A percentile compares a stretch with the other conserved stretches of the same genome.
These are phyloP conservation scores for Ophiosphaerella herpotricha DNA, from an alignment of 2,329 filamentous ascomycete species.

Conservation along the genomic window DNA sequence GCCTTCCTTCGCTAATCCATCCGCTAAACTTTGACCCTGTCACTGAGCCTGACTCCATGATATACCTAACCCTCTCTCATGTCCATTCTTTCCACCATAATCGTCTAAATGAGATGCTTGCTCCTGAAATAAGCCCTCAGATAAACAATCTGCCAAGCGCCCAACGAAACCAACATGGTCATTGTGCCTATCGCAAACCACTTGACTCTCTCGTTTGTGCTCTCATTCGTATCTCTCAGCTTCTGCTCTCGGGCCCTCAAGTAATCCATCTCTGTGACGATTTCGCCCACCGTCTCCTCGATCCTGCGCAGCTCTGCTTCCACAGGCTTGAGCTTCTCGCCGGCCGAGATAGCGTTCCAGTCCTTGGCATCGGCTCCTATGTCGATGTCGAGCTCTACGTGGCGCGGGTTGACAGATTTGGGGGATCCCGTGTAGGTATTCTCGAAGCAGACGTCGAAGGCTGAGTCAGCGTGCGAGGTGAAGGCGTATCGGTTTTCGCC, in stretches of 20 bases:
- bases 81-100: too few species aligned
- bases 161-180: constrained; percentile 84
- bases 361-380: constrained; percentile 97
- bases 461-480: constrained; percentile 86
- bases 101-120: constrained; percentile 56
- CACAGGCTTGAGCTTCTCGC: constrained; percentile 96
- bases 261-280: constrained; percentile 96
- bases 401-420: constrained; percentile 57
- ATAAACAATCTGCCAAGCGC: constrained; percentile 97
- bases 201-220: constrained; percentile 97
- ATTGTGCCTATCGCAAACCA: constrained; percentile 97
- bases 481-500: constrained; percentile 94
- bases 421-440: constrained; percentile 68
- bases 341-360: constrained; percentile 94
- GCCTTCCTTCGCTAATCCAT: too few species aligned
- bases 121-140: constrained; percentile 87
- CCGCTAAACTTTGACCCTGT: too few species aligned
- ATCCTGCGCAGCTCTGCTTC: constrained; percentile 93
- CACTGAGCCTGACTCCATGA: too few species aligned
- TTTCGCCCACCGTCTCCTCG: constrained; percentile 86
- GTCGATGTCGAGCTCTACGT: constrained; percentile 91
- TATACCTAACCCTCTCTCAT: too few species aligned
- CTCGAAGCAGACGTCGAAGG: constrained; percentile 96
- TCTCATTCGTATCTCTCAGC: constrained; percentile 98
- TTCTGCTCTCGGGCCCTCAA: constrained; percentile 88